Conservation (phyloP, 2,329 filamentous ascomycete species). For the Nigrospora osmanthi region DNA sequence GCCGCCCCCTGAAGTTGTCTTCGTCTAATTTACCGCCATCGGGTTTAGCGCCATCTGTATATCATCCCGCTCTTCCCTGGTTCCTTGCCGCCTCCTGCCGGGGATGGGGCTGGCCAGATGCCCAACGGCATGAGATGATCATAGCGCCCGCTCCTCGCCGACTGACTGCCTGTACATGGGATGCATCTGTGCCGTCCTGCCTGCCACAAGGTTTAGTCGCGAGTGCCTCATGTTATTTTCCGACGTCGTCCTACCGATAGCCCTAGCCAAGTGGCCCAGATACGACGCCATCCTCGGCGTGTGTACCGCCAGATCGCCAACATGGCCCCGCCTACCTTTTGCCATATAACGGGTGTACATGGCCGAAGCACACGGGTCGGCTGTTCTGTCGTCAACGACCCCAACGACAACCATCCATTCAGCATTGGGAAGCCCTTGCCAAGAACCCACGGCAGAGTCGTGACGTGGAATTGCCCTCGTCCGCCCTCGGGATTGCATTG, state of each 20-base stretch:
- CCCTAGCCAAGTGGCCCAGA: not conserved
- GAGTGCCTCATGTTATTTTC: not conserved
- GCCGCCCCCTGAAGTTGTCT: not conserved
- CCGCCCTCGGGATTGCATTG: too few species aligned
- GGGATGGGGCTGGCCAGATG: too few species aligned
- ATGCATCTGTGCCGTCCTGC: too few species aligned
- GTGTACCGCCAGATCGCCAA: not conserved
- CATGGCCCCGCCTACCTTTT: not conserved
- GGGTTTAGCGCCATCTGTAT: not conserved
- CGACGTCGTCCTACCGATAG: not conserved
- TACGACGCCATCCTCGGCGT: not conserved
- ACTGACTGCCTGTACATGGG: too few species aligned
- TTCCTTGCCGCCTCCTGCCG: too few species aligned
- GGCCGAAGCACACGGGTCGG: not conserved
- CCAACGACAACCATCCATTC: too few species aligned
- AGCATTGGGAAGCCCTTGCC: too few species aligned
- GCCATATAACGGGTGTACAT: not conserved
- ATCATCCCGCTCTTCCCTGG: too few species aligned
- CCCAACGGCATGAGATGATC: too few species aligned
- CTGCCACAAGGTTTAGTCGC: not conserved
- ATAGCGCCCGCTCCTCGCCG: too few species aligned
- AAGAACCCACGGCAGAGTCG: too few species aligned
- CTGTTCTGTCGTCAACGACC: not conserved
- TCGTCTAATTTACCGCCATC: conserved; percentile 1
- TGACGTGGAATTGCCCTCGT: too few species aligned